Conservation (phyloP, 2,329 filamentous ascomycete genomes). For the Balansia obtecta region DNA sequence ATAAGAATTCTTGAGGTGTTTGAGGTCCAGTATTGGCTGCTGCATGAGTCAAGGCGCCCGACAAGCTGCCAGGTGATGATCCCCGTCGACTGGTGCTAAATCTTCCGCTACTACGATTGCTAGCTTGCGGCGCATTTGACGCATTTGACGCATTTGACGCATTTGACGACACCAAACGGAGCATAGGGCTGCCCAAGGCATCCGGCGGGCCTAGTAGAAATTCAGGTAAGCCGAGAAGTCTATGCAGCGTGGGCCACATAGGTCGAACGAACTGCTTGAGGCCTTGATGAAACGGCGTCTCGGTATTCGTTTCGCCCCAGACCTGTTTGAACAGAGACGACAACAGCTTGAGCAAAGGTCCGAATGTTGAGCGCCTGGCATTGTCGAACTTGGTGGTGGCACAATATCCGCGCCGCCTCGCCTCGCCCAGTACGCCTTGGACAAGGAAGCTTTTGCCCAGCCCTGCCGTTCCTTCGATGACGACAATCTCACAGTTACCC, state of each 20-base stretch:
- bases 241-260: constrained; percentile 52
- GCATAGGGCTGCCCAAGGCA: constrained; percentile 7
- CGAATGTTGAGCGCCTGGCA: constrained; percentile 47
- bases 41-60: constrained; percentile 19
- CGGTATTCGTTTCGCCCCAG: constrained; percentile 53
- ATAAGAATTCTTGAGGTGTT: constrained; percentile 47
- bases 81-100: constrained; percentile 28
- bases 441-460: constrained; percentile 55
- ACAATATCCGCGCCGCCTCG: constrained; percentile 49
- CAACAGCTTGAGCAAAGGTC: constrained; percentile 50
- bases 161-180: constrained; percentile 4
- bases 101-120: constrained; percentile 18
- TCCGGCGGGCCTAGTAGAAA: constrained; percentile 50
- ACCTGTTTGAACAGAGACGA: constrained; percentile 56
- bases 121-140: neutral
- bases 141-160: too few species aligned
- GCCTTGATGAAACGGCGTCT: constrained; percentile 49
- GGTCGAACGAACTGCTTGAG: constrained; percentile 51
- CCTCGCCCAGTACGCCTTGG: constrained; percentile 49
- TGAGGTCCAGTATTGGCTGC: constrained; percentile 29
- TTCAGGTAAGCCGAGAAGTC: constrained; percentile 50
- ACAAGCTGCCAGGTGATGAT: constrained; percentile 36
- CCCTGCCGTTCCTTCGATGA: constrained; percentile 48
- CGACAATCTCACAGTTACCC: constrained; percentile 51
- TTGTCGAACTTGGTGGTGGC: constrained; percentile 55